Conservation (phyloP, 306 rosid genomes). For the Crotalaria pallida region DNA sequence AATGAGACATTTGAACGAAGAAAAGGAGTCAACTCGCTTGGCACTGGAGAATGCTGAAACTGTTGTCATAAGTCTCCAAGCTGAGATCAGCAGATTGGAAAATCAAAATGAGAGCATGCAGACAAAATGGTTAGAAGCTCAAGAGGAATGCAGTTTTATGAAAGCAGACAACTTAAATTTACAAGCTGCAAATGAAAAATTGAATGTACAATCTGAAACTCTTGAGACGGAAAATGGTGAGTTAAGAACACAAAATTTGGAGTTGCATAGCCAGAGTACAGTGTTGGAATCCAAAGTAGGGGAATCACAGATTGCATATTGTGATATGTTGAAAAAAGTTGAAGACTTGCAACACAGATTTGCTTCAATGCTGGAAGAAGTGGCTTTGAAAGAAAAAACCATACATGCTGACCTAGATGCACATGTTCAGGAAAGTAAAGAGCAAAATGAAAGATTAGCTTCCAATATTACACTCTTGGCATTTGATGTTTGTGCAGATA, state of each 20-base stretch:
- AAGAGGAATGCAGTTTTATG: conserved; percentile 35
- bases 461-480: conserved; percentile 24
- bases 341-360: conserved; percentile 38
- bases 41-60: conserved; percentile 33
- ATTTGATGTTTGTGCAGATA: conserved; percentile 34
- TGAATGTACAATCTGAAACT: conserved; percentile 32
- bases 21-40: conserved; percentile 30
- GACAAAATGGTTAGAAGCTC: conserved; percentile 32
- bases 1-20: conserved; percentile 31
- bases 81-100: conserved; percentile 33
- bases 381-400: conserved; percentile 30
- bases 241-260: conserved; percentile 36
- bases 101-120: conserved; percentile 21
- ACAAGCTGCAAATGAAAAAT: conserved; percentile 28
- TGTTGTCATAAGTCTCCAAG: conserved; percentile 25
- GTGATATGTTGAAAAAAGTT: conserved; percentile 21
- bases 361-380: conserved; percentile 32
- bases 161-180: conserved; percentile 25
- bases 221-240: conserved; percentile 38
- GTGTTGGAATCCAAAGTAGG: conserved; percentile 35
- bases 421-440: conserved; percentile 31
- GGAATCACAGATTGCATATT: conserved; percentile 25
- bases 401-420: conserved; percentile 27
- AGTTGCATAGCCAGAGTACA: conserved; percentile 29
- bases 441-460: conserved; percentile 27